phyloP scores from a whole-genome alignment of 768 basidiomycete species.

The Kwoniella heveanensis region DNA sequence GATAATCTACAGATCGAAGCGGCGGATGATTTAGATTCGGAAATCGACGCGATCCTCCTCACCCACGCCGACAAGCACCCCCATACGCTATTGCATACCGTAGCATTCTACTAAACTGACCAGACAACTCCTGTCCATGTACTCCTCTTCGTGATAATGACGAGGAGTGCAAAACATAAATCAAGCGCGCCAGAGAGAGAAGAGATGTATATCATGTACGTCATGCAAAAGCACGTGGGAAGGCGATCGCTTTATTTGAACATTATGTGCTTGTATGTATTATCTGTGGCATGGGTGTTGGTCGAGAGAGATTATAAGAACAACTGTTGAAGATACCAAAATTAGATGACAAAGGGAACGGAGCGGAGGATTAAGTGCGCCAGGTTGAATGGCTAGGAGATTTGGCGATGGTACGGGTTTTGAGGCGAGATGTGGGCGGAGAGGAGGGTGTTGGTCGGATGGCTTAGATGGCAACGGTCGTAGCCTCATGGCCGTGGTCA shows the following conservation, averaged over 20 bases:
- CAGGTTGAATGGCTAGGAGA: conserved; percentile 20
- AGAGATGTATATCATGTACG: conserved; percentile 5
- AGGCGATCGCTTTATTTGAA: not conserved
- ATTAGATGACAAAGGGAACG: not conserved
- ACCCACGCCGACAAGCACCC: conserved; percentile 86
- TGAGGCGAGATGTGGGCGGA: not conserved
- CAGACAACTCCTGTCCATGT: not conserved
- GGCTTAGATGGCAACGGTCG: not conserved
- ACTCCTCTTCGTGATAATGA: not conserved
- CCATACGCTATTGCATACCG: conserved; percentile 84
- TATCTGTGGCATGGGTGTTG: not conserved
- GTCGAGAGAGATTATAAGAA: conserved; percentile 14
- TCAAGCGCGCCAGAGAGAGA: not conserved
- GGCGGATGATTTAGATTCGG: conserved; percentile 83
- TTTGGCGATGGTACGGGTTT: no score
- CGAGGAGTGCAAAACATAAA: no score
- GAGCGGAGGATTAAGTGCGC: not conserved
- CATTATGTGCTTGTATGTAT: not conserved
- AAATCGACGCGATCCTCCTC: conserved; percentile 83
- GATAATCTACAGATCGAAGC: conserved; percentile 69
- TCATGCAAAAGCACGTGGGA: not conserved
- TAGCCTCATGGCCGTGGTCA: not conserved
- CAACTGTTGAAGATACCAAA: conserved; percentile 22
- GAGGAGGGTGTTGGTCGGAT: not conserved
- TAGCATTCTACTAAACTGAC: conserved; percentile 74